Base-by-base conservation (phyloP, 306 rosid genomes). In the Pyrus pyrifolia region DNA sequence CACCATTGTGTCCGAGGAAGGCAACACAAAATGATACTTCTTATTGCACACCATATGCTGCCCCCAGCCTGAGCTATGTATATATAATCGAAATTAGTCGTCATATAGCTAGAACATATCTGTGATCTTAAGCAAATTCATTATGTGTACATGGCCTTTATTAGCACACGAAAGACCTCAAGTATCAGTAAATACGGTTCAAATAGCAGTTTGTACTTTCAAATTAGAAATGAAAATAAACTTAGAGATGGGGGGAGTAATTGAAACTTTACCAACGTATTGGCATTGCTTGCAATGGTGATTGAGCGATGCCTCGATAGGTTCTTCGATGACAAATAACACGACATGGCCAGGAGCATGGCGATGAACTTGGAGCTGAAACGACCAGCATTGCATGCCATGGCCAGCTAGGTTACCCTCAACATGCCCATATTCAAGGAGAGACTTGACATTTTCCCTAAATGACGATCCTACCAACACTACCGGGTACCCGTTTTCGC, bases 1-100 rank as follows among this genome's bases (percentile, higher is more conserved):
- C 66, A 84, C 78, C 78, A 86, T 27, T 61, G 90, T 84, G 73
- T 88, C 97, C 81, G 93, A 89, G 4, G 97, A 89, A 18, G 93
- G 93, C 81, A 94, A 53, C 73, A 94, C n/a, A 33, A 94, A 94
- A 79, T 94, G 97, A 49, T 91, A 92, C 87, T 86, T 90, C 91
- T 89, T 91, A 53, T 89, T 91, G 91, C 97, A 94, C 21, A 90
- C 89, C 80, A 87, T 80, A 81, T 92, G 90, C 33, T 84, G 80
- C 2, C 95, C 98, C 97, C 97, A 94, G 1, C 98, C 97, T 91
- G 75, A 81, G 76, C 75, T 62, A 71, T 57, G 23, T 73, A 30
- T n/a, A 31, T 31, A 64, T 27, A n/a, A 25, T 11, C 19, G 17
- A 25, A 30, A 64, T 64, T 64, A 63, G 68, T 31, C 12, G 18